A percentile compares a stretch with the other conserved stretches of the same genome.
These are phyloP conservation scores for Tetrahymena elliotti DNA, from an alignment of 73 alveolate genomes.

Conservation along the genomic window DNA sequence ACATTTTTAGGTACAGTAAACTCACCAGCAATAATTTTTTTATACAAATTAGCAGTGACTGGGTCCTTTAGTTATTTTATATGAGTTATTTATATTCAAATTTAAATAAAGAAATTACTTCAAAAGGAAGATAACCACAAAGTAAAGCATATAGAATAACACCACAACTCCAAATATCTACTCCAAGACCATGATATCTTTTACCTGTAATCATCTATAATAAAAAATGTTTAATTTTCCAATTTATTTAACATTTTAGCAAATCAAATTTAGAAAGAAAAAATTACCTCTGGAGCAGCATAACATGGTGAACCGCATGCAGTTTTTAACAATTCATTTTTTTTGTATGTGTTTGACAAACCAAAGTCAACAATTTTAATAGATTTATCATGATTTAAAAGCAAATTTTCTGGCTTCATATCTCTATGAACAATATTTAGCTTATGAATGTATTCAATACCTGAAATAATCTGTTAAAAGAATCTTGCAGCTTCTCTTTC, in stretches of 20 bases:
- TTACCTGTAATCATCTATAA: constrained; percentile 70
- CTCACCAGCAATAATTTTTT: constrained; percentile 74
- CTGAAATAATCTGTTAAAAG: constrained; percentile 72
- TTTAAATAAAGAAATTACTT: background rate
- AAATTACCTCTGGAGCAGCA: constrained; percentile 89
- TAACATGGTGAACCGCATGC: constrained; percentile 98
- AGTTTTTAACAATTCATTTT: constrained; percentile 75
- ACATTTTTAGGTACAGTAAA: constrained; percentile 56
- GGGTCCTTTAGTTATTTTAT: constrained; percentile 38
- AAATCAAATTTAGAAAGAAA: background rate
- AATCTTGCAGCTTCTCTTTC: constrained; percentile 82
- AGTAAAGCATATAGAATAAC: constrained; percentile 74
- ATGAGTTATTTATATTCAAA: no score
- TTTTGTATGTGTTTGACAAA: constrained; percentile 63
- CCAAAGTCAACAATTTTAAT: constrained; percentile 93
- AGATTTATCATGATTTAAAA: constrained; percentile 61
- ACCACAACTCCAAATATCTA: constrained; percentile 82
- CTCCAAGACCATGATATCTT: constrained; percentile 54
- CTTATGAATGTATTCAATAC: constrained; percentile 83
- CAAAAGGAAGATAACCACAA: constrained; percentile 85
- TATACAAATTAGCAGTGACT: constrained; percentile 67
- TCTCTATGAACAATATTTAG: constrained; percentile 84
- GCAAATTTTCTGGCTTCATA: constrained; percentile 91
- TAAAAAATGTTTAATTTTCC: background rate
- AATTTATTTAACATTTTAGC: background rate